Conservation (phyloP, 495 filamentous ascomycete genomes). For the Chlorociboria aeruginascens region DNA sequence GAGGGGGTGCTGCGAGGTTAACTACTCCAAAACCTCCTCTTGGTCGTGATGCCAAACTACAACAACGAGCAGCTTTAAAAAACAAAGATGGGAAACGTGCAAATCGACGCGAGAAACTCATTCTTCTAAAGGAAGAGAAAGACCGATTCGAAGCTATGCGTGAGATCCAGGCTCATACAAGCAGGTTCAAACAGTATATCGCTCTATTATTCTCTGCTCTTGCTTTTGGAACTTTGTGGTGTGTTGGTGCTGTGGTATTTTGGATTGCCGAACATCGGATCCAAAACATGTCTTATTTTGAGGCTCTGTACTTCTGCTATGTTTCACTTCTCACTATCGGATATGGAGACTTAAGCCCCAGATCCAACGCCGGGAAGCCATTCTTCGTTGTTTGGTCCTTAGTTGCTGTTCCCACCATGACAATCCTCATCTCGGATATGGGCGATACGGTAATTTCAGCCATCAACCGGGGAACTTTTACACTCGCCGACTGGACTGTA, state of each 20-base stretch:
- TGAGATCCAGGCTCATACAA: conserved; percentile 49
- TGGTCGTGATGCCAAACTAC: conserved; percentile 21
- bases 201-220: conserved; percentile 44
- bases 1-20: conserved; percentile 12
- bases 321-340: conserved; percentile 65
- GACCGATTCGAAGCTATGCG: conserved; percentile 72
- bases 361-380: conserved; percentile 55
- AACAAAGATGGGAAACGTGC: conserved; percentile 39
- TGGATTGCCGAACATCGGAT: conserved; percentile 26
- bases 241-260: conserved; percentile 60
- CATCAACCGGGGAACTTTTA: conserved; percentile 51
- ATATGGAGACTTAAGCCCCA: conserved; percentile 57
- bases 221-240: conserved; percentile 56
- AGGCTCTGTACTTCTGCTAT: conserved; percentile 65
- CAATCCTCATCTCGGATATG: conserved; percentile 64
- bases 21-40: conserved; percentile 4
- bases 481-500: conserved; percentile 54
- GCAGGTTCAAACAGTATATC: conserved; percentile 50
- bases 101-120: conserved; percentile 37
- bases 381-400: conserved; percentile 79
- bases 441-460: conserved; percentile 51
- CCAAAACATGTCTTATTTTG: conserved; percentile 55
- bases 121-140: conserved; percentile 40
- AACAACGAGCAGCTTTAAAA: conserved; percentile 43
- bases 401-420: conserved; percentile 63